Conservation (phyloP, 2,329 filamentous ascomycete genomes). For the Xylaria sp. region DNA sequence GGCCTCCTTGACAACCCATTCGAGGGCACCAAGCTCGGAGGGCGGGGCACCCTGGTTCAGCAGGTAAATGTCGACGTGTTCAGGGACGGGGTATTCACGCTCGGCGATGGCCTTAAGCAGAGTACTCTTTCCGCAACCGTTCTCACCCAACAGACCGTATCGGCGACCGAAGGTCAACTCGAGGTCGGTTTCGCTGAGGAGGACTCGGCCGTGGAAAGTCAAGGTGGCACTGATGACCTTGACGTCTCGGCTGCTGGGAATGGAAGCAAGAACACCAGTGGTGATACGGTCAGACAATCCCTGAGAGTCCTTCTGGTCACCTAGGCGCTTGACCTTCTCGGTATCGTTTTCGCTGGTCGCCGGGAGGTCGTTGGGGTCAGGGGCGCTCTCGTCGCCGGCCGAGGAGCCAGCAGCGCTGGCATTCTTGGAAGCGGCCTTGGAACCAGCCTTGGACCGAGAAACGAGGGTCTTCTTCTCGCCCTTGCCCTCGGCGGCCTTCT, state of each 20-base stretch:
- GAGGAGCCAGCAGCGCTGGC: conserved; percentile 46
- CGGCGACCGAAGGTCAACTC: conserved; percentile 89
- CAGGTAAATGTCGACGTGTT: conserved; percentile 96
- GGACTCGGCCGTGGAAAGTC: conserved; percentile 95
- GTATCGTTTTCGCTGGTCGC: conserved; percentile 57
- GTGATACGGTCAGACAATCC: conserved; percentile 97
- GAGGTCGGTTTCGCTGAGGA: conserved; percentile 88
- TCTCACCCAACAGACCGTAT: conserved; percentile 94
- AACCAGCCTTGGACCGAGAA: conserved; percentile 59
- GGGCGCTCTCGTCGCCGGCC: conserved; percentile 61
- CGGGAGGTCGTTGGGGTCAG: conserved; percentile 62
- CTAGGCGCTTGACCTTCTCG: conserved; percentile 78
- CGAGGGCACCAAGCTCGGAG: conserved; percentile 81
- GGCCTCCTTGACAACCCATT: conserved; percentile 95
- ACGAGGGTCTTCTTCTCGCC: conserved; percentile 72
- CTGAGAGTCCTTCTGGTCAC: conserved; percentile 90
- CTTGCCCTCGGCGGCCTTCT: conserved; percentile 67
- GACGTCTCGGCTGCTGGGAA: conserved; percentile 81
- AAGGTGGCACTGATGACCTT: conserved; percentile 92
- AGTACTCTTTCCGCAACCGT: conserved; percentile 99
- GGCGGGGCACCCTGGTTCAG: conserved; percentile 94
- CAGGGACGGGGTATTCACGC: conserved; percentile 92
- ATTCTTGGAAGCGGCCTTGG: conserved; percentile 59
- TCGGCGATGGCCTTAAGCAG: conserved; percentile 88
- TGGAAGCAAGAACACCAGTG: conserved; percentile 88